Percentiles rank a stretch among this genome's conserved stretches.
phyloP scores from a whole-genome alignment of 1,284 basidiomycete species.

The Meira nashicola region DNA sequence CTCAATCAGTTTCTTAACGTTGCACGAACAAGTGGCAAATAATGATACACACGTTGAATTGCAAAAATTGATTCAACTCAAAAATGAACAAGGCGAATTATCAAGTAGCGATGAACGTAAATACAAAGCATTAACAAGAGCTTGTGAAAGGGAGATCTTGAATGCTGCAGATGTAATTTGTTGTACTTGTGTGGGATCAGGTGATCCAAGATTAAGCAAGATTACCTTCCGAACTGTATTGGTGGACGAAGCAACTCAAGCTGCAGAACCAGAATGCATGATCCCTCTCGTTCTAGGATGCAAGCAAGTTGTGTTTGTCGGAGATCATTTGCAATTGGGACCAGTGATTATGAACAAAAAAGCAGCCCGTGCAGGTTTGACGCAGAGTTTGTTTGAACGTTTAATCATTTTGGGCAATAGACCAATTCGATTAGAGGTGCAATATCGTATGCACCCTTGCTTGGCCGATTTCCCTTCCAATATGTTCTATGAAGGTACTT shows the following conservation, averaged over 20 bases:
- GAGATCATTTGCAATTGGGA: constrained; percentile 93
- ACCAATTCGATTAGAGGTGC: constrained; percentile 95
- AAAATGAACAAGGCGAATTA: constrained; percentile 94
- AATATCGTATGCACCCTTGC: constrained; percentile 99
- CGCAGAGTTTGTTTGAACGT: constrained; percentile 95
- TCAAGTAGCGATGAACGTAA: constrained; percentile 94
- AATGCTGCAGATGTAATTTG: constrained; percentile 95
- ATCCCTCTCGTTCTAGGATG: constrained; percentile 96
- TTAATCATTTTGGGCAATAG: constrained; percentile 90
- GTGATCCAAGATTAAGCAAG: constrained; percentile 89
- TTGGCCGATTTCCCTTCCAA: constrained; percentile 98
- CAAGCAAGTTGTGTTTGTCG: constrained; percentile 94
- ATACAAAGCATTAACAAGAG: constrained; percentile 88
- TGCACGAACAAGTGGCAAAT: constrained; percentile 96
- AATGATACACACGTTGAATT: constrained; percentile 71
- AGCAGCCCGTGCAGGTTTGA: constrained; percentile 91
- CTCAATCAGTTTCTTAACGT: constrained; percentile 82
- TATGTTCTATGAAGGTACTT: constrained; percentile 99
- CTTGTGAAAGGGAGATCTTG: constrained; percentile 95
- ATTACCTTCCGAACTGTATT: constrained; percentile 97
- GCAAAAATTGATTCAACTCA: constrained; percentile 94
- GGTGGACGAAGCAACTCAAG: constrained; percentile 98
- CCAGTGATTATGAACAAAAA: constrained; percentile 99
- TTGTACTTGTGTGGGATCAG: constrained; percentile 95
- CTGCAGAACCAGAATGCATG: constrained; percentile 98